phyloP scores from a whole-genome alignment of 1,284 basidiomycete genomes.

The Tilletia walkeri region DNA sequence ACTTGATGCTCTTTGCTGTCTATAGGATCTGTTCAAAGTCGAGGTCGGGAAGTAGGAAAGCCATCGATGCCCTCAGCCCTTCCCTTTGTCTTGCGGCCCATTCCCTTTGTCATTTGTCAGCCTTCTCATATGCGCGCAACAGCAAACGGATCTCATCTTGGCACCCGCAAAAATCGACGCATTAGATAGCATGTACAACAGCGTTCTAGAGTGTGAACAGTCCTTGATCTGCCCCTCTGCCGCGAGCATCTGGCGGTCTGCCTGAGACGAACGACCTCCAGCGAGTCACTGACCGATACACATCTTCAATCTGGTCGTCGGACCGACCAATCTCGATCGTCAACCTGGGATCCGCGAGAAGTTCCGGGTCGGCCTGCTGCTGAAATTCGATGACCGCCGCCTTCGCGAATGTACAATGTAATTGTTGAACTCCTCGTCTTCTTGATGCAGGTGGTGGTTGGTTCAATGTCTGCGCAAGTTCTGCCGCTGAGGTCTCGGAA shows the following conservation, averaged over 20 bases:
- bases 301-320: constrained; percentile 5
- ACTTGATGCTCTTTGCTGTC: too few relatives aligned
- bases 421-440: background rate
- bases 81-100: too few relatives aligned
- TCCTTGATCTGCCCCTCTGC: background rate
- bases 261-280: background rate
- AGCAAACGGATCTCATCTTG: too few relatives aligned
- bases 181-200: too few relatives aligned
- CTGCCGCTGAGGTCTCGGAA: background rate
- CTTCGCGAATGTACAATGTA: background rate
- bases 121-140: too few relatives aligned
- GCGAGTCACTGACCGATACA: background rate
- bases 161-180: too few relatives aligned
- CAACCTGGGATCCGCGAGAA: constrained; percentile 1
- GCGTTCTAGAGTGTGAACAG: background rate
- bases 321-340: background rate
- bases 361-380: background rate
- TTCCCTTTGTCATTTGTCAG: too few relatives aligned
- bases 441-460: background rate
- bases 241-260: background rate
- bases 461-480: background rate
- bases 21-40: too few relatives aligned
- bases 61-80: too few relatives aligned
- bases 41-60: too few relatives aligned
- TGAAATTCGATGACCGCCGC: background rate